Conservation (phyloP, 2,329 filamentous ascomycete species). For the Xylariaceae sp. region DNA sequence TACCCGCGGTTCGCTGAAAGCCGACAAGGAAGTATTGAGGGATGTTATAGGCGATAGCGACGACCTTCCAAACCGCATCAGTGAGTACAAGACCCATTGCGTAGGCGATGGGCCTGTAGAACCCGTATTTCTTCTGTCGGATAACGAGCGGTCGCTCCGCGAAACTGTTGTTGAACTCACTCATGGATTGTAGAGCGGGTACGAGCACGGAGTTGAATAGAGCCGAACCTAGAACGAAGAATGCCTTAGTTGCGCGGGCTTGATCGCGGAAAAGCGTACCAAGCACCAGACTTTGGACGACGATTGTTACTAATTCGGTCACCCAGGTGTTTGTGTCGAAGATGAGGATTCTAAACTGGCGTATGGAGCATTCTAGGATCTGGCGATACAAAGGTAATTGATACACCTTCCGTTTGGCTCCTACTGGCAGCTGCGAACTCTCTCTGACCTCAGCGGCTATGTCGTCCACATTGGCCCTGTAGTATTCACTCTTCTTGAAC, state of each 20-base stretch:
- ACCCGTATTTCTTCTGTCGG: constrained; percentile 38
- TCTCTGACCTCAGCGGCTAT: background rate
- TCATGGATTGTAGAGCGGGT: constrained; percentile 44
- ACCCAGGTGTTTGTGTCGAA: constrained; percentile 18
- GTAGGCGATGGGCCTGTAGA: constrained; percentile 24
- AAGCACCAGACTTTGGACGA: constrained; percentile 20
- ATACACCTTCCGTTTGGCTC: constrained; percentile 4
- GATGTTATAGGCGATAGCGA: constrained; percentile 58
- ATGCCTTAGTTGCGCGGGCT: constrained; percentile 9
- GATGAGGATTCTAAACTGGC: constrained; percentile 37
- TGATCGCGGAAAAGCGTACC: constrained; percentile 24
- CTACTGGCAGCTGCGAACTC: background rate
- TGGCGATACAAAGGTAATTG: constrained; percentile 28
- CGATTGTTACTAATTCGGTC: constrained; percentile 13
- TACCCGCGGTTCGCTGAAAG: constrained; percentile 63
- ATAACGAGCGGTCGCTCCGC: constrained; percentile 17
- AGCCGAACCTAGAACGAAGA: constrained; percentile 25
- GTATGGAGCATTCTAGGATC: constrained; percentile 40
- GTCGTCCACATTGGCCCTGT: no score
- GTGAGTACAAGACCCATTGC: constrained; percentile 26
- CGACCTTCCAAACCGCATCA: constrained; percentile 40
- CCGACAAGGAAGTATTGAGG: constrained; percentile 82
- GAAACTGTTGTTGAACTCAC: constrained; percentile 42
- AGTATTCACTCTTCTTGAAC: background rate
- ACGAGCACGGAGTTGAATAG: constrained; percentile 48